phyloP scores from a whole-genome alignment of 2,329 filamentous ascomycete species.

The Didymella keratinophila region DNA sequence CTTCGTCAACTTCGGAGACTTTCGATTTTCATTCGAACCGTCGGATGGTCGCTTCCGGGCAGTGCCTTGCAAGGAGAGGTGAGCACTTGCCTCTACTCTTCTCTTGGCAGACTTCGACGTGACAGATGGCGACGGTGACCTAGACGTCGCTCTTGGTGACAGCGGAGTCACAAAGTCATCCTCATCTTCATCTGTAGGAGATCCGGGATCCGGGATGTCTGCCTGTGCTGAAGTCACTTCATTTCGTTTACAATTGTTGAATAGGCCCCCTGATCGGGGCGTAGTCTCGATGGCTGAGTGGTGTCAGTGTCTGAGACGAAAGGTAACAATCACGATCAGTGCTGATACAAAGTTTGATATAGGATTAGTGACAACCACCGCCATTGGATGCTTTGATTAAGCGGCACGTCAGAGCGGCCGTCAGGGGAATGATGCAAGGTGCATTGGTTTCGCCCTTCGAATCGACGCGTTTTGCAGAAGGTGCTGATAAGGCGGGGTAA shows the following conservation, averaged over 20 bases:
- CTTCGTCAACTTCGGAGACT: conserved; percentile 41
- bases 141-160: conserved; percentile 28
- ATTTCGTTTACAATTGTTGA: background rate
- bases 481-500: too few relatives aligned
- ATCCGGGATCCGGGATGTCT: conserved; percentile 31
- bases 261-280: conserved; percentile 2
- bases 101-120: conserved; percentile 31
- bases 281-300: background rate
- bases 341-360: too few relatives aligned
- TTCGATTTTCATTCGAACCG: conserved; percentile 26
- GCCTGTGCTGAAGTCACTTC: background rate
- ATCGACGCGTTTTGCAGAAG: too few relatives aligned
- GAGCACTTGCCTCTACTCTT: conserved; percentile 39
- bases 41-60: conserved; percentile 36
- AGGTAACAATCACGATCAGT: too few relatives aligned
- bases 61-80: conserved; percentile 23
- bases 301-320: too few relatives aligned
- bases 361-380: too few relatives aligned
- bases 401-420: too few relatives aligned
- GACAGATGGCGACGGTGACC: conserved; percentile 16
- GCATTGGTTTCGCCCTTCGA: too few relatives aligned
- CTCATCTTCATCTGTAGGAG: conserved; percentile 44
- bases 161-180: conserved; percentile 32
- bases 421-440: too few relatives aligned
- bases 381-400: too few relatives aligned